Evolutionary conservation across 2,329 filamentous ascomycete genomes (phyloP), one percentile per base, ranked within the genome.

Genomic region (Dothiorella sarmentorum): DNA sequence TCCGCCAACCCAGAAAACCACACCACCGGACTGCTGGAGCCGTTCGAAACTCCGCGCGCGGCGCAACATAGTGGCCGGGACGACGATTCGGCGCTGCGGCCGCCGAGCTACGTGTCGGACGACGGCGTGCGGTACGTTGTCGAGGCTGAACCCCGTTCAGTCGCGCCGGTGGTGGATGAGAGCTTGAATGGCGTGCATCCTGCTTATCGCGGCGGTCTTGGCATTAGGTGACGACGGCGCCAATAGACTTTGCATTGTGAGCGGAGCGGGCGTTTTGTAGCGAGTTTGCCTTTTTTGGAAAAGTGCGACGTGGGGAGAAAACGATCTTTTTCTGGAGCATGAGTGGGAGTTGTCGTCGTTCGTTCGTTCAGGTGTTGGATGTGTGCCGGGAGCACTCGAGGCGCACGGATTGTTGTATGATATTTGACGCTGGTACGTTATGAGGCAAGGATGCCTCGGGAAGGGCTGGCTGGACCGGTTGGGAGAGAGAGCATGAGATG

Each of bases 101-200:
- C 90, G 4, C 90, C 90, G 2, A 90, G 86, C 4, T 94, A 94
- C 69, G 78, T 81, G 3, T 90, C 87, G 0, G 88, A 93, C 9
- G 86, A 91, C 65, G 89, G 89, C 0, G 81, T 91, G 4, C 80
- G 81, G 26, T 91, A 91, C 68, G 83, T 90, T 13, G 78, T 90
- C 4, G 85, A 90, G 63, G 86, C 85, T 0, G 80, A 80, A 24
- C 56, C 56, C 15, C 52, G 52, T 4, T 42, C 52, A 13, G 35
- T 56, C 13, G 52, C 40, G 4, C 52, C 52, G 3, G 3, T 11
- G 18, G 38, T 4, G 5, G 35, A 31, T 7, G 31, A 52, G 11
- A 40, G 7, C 9, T 3, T 56, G 52, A 44, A 38, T 22, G 52
- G 44, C 18, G 52, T 56, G 52, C 52, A 56, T 26, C 52, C 52